A percentile compares a stretch with the other conserved stretches of the same genome.
Conservation (phyloP, 1,139 yeast species). For the Candida pseudocylindracea region DNA sequence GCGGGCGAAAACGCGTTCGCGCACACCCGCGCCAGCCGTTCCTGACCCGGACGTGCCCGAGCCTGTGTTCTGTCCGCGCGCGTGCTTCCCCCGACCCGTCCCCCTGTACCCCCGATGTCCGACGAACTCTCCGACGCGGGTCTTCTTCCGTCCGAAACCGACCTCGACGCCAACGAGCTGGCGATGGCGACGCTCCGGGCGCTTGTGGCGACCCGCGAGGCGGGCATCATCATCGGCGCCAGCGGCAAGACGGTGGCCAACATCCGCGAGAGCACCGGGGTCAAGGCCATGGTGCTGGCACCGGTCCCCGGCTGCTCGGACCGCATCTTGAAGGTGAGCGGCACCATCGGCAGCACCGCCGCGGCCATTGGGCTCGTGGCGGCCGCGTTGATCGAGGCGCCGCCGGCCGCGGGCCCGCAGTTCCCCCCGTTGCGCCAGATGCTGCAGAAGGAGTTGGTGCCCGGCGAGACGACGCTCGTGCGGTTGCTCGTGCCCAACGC, state of each 20-base stretch:
- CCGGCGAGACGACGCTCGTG: constrained; percentile 31
- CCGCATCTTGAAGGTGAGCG: constrained; percentile 64
- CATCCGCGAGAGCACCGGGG: constrained; percentile 54
- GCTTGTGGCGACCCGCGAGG: constrained; percentile 67
- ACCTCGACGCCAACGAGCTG: too few relatives aligned
- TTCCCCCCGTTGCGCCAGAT: constrained; percentile 27
- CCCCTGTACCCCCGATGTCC: too few relatives aligned
- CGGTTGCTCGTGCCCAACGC: constrained; percentile 65
- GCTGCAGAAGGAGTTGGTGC: constrained; percentile 23
- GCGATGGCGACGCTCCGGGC: constrained; percentile 19
- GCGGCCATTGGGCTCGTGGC: constrained; percentile 56
- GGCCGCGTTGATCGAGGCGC: constrained; percentile 24
- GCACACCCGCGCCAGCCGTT: too few relatives aligned
- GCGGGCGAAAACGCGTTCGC: too few relatives aligned
- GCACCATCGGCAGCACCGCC: constrained; percentile 54
- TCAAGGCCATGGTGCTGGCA: constrained; percentile 67
- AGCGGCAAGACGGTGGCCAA: constrained; percentile 66
- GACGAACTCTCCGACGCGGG: too few relatives aligned
- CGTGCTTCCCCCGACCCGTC: too few relatives aligned
- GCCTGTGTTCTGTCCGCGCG: too few relatives aligned
- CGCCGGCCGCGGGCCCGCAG: constrained; percentile 8
- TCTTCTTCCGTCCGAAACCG: too few relatives aligned
- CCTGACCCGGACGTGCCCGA: too few relatives aligned
- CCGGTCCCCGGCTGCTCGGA: constrained; percentile 64
- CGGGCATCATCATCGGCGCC: constrained; percentile 81